Evolutionary conservation across 495 filamentous ascomycete species (phyloP), one percentile per base, ranked within the genome.

Genomic region (Aspergillus wentii): DNA sequence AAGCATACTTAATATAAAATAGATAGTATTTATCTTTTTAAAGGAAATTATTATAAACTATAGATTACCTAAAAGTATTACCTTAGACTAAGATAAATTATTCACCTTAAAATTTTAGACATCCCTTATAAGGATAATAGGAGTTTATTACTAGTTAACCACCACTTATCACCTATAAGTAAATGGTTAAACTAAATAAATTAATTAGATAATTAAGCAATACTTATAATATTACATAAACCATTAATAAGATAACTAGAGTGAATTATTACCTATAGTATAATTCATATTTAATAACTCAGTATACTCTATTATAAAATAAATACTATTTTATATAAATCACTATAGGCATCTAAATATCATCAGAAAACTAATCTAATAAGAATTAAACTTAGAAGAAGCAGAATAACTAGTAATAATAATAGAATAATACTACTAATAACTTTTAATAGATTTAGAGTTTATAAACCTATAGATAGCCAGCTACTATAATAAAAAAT

Each of bases 1-100:
- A 35, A n/a, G 34, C 19, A 42, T 19, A 30, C 44, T 46, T 17
- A 34, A 5, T 13, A n/a, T 13, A 29, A n/a, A 9, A 29, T 4
- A 29, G 4, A 29, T 29, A 13, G 26, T 17, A 33, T 14, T 25
- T 9, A 18, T 31, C 30, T 34, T 41, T 18, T 13, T 25, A 10
- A 18, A 25, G 16, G 8, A 36, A 27, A 16, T 29, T 16, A 38
- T 20, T 28, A 28, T 16, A 10, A 16, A 38, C 14, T 16, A 38
- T 38, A 16, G 35, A 38, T 16, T 23, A 15, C 23, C 27, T 13
- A 22, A 17, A 16, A 38, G 17, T 17, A 27, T 29, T 8, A 27
- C 27, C 27, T 28, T 9, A 28, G 27, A 38, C 18, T 3, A 13
- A 29, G 26, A 38, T 26, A 28, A 38, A 16, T 17, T 28, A 28